Evolutionary conservation across 208 protist genomes (phyloP).

Genomic region (Leishmania amazonensis): DNA sequence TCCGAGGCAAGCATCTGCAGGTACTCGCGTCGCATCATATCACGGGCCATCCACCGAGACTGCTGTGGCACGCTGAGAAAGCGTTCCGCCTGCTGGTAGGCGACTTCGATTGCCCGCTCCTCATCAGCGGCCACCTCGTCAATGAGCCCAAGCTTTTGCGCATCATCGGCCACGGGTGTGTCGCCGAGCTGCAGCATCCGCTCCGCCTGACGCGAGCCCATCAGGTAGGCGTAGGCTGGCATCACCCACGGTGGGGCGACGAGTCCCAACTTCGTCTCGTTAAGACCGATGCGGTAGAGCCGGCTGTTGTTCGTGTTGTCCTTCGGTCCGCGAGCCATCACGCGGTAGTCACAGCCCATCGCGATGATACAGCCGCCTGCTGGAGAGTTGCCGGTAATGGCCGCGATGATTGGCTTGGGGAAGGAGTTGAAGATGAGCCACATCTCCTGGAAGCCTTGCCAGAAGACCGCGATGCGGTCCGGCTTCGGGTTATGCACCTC

Average conservation of each 20-base stretch:
- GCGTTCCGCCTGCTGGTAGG: slow-evolving; percentile 56
- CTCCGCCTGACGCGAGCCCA: slow-evolving; percentile 70
- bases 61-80: slow-evolving; percentile 72
- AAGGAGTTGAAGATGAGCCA: slow-evolving; percentile 86
- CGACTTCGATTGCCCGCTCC: slow-evolving; percentile 43
- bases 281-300: slow-evolving; percentile 80
- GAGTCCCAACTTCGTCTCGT: slow-evolving; percentile 81
- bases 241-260: slow-evolving; percentile 75
- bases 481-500: slow-evolving; percentile 76
- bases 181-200: slow-evolving; percentile 81
- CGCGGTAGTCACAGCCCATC: slow-evolving; percentile 79
- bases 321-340: slow-evolving; percentile 69
- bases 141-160: slow-evolving; percentile 61
- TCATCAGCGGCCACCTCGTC: slow-evolving; percentile 66
- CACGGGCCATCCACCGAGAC: slow-evolving; percentile 77
- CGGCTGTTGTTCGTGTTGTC: slow-evolving; percentile 40
- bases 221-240: slow-evolving; percentile 67
- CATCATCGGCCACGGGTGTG: slow-evolving; percentile 68
- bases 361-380: slow-evolving; percentile 80
- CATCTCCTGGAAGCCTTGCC: slow-evolving; percentile 75
- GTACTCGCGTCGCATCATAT: slow-evolving; percentile 83
- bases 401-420: slow-evolving; percentile 79
- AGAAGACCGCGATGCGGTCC: slow-evolving; percentile 67
- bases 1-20: slow-evolving; percentile 71
- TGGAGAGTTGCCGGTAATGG: slow-evolving; percentile 74